Conservation (phyloP, 441 rosid genomes). For the Biscutella laevigata region DNA sequence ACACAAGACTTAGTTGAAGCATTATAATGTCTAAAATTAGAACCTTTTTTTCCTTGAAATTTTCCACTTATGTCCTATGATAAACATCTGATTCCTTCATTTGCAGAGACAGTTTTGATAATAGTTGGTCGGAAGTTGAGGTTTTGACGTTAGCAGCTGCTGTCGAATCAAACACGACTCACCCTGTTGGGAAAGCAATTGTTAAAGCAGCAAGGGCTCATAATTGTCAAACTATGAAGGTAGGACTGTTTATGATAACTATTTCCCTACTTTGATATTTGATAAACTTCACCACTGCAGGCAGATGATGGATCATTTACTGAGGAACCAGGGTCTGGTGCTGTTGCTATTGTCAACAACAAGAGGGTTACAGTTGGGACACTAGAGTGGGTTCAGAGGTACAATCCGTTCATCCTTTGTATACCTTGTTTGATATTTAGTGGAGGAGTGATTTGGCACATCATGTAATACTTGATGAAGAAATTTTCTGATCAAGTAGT, state of each 20-base stretch:
- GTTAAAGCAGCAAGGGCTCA: constrained; percentile 65
- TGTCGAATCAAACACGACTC: constrained; percentile 84
- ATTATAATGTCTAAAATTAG: not conserved
- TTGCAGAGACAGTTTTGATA: constrained; percentile 39
- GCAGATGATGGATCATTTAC: constrained; percentile 71
- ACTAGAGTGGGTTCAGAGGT: constrained; percentile 87
- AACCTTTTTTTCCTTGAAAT: not conserved
- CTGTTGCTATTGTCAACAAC: constrained; percentile 54
- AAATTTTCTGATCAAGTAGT: not conserved
- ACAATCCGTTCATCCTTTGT: constrained; percentile 15
- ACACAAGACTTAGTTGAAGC: not conserved
- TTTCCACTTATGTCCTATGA: not conserved
- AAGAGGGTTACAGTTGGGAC: constrained; percentile 84
- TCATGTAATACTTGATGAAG: not conserved
- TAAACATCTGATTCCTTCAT: constrained; percentile 12
- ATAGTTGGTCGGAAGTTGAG: constrained; percentile 55
- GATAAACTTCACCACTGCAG: constrained; percentile 30
- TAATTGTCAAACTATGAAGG: constrained; percentile 47
- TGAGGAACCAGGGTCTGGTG: constrained; percentile 96
- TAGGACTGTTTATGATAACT: constrained; percentile 12
- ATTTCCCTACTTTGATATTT: not conserved
- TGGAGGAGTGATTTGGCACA: not conserved
- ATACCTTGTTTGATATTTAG: not conserved
- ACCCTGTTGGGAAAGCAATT: constrained; percentile 94
- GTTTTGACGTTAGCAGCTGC: constrained; percentile 77